phyloP scores from a whole-genome alignment of 2,329 filamentous ascomycete species.

The Dactylellina drechsleri region DNA sequence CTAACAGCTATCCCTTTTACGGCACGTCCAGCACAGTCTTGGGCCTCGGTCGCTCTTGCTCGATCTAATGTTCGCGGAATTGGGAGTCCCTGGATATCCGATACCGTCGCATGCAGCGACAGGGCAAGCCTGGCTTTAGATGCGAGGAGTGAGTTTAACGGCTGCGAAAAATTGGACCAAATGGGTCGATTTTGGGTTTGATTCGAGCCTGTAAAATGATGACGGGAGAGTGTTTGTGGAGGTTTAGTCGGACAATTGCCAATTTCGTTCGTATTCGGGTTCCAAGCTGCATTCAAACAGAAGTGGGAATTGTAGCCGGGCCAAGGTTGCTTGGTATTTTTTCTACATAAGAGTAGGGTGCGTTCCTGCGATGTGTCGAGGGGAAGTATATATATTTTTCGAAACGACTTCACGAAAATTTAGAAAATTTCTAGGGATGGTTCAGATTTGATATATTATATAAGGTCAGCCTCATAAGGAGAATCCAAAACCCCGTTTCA shows the following conservation, averaged over 20 bases:
- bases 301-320: constrained; percentile 3
- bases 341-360: too few relatives aligned
- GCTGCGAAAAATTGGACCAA: neutral
- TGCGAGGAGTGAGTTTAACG: neutral
- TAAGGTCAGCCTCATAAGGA: neutral
- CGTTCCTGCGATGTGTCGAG: too few relatives aligned
- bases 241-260: constrained; percentile 39
- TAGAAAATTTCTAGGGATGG: too few relatives aligned
- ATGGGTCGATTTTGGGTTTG: constrained; percentile 4
- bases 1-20: too few relatives aligned
- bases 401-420: too few relatives aligned
- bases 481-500: neutral
- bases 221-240: constrained; percentile 30
- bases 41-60: too few relatives aligned
- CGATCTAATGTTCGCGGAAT: too few relatives aligned
- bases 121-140: neutral
- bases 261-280: constrained; percentile 53
- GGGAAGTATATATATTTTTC: too few relatives aligned
- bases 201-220: constrained; percentile 3
- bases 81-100: too few relatives aligned
- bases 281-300: constrained; percentile 14
- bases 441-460: neutral
- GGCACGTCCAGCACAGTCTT: too few relatives aligned
- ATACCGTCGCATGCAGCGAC: neutral
- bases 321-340: too few relatives aligned